A percentile compares a stretch with the other conserved stretches of the same genome.
These are phyloP conservation scores for Penicillium sp. DNA, from an alignment of 2,329 filamentous ascomycete genomes.

Conservation along the genomic window DNA sequence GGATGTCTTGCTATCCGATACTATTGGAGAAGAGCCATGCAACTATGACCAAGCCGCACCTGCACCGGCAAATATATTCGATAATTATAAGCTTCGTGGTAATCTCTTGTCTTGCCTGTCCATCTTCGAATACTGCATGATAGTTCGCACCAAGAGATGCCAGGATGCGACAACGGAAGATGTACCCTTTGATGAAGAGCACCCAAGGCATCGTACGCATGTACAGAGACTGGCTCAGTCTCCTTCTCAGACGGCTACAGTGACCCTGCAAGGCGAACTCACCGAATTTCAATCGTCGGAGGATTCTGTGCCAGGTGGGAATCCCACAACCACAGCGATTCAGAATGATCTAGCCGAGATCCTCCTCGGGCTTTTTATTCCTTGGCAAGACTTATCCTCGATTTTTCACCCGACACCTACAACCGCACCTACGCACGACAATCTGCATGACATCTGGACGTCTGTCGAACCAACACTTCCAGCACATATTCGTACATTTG, in stretches of 20 bases:
- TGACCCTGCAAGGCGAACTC: neutral
- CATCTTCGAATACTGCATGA: neutral
- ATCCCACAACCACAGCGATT: neutral
- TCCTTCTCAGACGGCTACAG: neutral
- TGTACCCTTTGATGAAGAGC: neutral
- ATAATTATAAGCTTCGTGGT: neutral
- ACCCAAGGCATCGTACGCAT: neutral
- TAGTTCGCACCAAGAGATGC: neutral
- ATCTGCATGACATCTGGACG: neutral
- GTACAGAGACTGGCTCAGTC: neutral
- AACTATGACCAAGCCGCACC: neutral
- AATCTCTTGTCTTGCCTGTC: neutral
- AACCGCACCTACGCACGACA: neutral
- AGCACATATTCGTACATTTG: neutral
- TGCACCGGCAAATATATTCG: neutral
- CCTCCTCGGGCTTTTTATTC: neutral
- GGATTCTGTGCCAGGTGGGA: neutral
- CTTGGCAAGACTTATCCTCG: neutral
- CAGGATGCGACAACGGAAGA: neutral
- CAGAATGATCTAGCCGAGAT: neutral
- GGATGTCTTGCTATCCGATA: neutral
- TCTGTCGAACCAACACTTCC: neutral
- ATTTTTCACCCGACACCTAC: neutral
- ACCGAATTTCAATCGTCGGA: neutral
- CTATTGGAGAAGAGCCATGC: neutral